These are phyloP conservation scores for Boletus vermiculosoides DNA, from an alignment of 768 basidiomycete species.

Conservation along the genomic window DNA sequence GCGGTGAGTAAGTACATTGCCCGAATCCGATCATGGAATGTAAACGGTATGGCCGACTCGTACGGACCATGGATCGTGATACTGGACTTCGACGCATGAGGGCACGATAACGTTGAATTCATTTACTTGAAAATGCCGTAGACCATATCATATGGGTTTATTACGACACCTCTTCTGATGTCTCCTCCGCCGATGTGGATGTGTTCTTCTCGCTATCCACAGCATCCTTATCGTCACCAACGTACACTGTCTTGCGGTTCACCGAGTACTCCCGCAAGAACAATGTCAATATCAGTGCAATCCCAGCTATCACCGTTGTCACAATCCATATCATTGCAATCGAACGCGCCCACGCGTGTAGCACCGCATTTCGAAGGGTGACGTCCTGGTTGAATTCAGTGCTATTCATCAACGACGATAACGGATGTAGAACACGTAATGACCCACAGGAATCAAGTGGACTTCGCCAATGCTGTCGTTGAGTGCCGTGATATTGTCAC, in stretches of 20 bases:
- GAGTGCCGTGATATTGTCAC: slow-evolving; percentile 42
- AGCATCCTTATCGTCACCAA: slow-evolving; percentile 16
- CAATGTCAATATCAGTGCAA: slow-evolving; percentile 49
- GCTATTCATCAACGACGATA: neutral
- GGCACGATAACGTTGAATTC: too few species aligned
- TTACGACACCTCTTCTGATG: too few species aligned
- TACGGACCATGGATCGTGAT: too few species aligned
- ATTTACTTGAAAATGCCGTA: too few species aligned
- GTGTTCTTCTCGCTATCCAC: slow-evolving; percentile 17
- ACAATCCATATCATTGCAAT: slow-evolving; percentile 66
- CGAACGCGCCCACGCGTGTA: slow-evolving; percentile 64
- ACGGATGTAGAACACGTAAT: neutral
- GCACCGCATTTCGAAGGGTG: slow-evolving; percentile 44
- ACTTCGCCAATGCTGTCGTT: slow-evolving; percentile 46
- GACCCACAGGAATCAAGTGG: slow-evolving; percentile 23
- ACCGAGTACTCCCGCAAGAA: slow-evolving; percentile 62
- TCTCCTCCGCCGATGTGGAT: neutral
- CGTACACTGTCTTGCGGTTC: slow-evolving; percentile 47
- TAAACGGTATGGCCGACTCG: too few species aligned
- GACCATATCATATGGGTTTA: too few species aligned
- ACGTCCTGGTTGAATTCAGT: slow-evolving; percentile 41
- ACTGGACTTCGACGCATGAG: too few species aligned
- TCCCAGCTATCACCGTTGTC: slow-evolving; percentile 55
- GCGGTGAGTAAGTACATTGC: slow-evolving; percentile 49
- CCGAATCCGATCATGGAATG: too few species aligned